Evolutionary conservation across 306 rosid genomes (phyloP), one percentile per base, ranked within the genome.

Genomic region (Sesbania bispinosa): DNA sequence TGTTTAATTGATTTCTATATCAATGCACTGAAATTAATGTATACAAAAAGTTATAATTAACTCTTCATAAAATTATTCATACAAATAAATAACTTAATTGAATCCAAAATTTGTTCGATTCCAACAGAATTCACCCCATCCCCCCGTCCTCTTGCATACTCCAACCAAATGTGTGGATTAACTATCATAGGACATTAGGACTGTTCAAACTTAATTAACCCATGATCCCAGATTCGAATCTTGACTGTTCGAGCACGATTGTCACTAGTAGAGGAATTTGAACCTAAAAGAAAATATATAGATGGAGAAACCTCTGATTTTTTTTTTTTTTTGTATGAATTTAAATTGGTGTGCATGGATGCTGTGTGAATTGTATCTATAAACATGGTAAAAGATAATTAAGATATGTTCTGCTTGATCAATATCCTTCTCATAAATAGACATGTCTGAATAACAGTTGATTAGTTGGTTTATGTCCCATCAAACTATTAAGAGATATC

Each of bases 321-420:
- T 11, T 30, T 24, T 53, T 32, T 38, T 7, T 4, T 5, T 15
- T 16, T 3, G 58, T 46, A 14, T 64, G 72, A 45, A 32, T 16
- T 55, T 59, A 30, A 66, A 27, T 66, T 14, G 26, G n/a, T 6
- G 24, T 51, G 36, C 63, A 62, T 9, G 14, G 26, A 13, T 63
- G n/a, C n/a, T 59, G 54, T 62, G 45, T 16, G 3, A 23, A 18
- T 45, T 67, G 33, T 41, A 21, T 45, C 19, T 68, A 58, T 32
- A 18, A 67, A 67, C 36, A 66, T 46, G 64, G 54, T 68, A 50
- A 77, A 50, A 77, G 19, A 68, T 60, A 8, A n/a, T n/a, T n/a
- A n/a, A n/a, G n/a, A n/a, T n/a, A n/a, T n/a, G n/a, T 41, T 60
- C 29, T 36, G 38, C 29, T 43, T 9, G n/a, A n/a, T 5, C 14